phyloP scores from a whole-genome alignment of 495 filamentous ascomycete species.

The Chaetomium cochliodes region DNA sequence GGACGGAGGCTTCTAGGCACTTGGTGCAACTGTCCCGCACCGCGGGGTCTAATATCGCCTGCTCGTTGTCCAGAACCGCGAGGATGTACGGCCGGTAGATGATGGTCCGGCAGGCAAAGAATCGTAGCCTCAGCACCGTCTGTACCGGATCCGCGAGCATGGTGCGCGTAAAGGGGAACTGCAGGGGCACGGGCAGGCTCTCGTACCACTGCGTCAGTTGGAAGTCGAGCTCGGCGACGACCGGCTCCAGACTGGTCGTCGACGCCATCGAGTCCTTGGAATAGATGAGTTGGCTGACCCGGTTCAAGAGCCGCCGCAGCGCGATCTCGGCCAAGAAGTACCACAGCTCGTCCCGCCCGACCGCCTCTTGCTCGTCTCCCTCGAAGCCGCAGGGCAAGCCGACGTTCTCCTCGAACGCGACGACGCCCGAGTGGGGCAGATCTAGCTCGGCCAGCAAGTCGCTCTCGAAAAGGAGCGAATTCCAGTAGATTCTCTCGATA shows the following conservation, averaged over 20 bases:
- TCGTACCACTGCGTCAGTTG: constrained; percentile 85
- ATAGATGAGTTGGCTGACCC: constrained; percentile 79
- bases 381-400: constrained; percentile 75
- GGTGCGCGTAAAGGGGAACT: constrained; percentile 67
- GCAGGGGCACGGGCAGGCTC: constrained; percentile 66
- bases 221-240: constrained; percentile 76
- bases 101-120: constrained; percentile 81
- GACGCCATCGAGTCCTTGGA: constrained; percentile 68
- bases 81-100: constrained; percentile 82
- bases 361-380: constrained; percentile 60
- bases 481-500: constrained; percentile 78
- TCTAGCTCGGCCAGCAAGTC: constrained; percentile 79
- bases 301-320: constrained; percentile 69
- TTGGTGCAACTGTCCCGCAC: constrained; percentile 76
- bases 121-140: constrained; percentile 73
- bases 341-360: constrained; percentile 75
- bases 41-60: constrained; percentile 61
- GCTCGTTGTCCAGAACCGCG: constrained; percentile 74
- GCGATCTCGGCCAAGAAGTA: constrained; percentile 83
- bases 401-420: constrained; percentile 76
- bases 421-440: constrained; percentile 76
- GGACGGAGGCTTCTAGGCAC: constrained; percentile 76
- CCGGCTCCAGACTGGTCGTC: constrained; percentile 67
- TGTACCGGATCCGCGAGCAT: constrained; percentile 71
- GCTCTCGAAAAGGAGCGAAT: constrained; percentile 75